A percentile compares a stretch with the other conserved stretches of the same genome.
Evolutionary conservation across 352 stramenopile genomes (phyloP).

Genomic region (Plasmopara halstedii): DNA sequence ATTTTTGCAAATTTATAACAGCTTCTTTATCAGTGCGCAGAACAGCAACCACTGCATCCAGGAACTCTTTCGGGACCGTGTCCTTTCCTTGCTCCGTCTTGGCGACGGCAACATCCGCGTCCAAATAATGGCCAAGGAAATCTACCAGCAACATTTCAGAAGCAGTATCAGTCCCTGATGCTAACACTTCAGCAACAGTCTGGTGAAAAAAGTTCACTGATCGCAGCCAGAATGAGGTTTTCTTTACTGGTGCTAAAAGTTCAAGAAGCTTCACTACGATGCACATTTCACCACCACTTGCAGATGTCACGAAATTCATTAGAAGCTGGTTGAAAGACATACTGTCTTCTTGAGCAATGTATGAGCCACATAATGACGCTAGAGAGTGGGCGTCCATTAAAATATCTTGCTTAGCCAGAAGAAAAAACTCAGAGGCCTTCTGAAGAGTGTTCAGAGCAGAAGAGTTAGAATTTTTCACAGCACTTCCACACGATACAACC

Average conservation of each 20-base stretch:
- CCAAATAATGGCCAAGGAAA: conserved; percentile 55
- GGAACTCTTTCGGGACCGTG: conserved; percentile 44
- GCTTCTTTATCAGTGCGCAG: conserved; percentile 32
- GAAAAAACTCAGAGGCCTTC: conserved; percentile 32
- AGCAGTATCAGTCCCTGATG: neutral
- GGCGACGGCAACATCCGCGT: conserved; percentile 20
- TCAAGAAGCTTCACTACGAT: conserved; percentile 54
- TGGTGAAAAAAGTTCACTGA: conserved; percentile 60
- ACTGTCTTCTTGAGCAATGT: conserved; percentile 23
- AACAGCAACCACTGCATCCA: conserved; percentile 40
- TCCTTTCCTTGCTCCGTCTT: conserved; percentile 18
- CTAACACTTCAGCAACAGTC: conserved; percentile 22
- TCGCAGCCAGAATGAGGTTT: conserved; percentile 50
- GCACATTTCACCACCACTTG: conserved; percentile 31
- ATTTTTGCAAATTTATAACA: conserved; percentile 22
- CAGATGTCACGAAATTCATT: conserved; percentile 41
- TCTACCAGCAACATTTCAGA: conserved; percentile 29
- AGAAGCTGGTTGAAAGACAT: conserved; percentile 37
- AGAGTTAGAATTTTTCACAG: conserved; percentile 13
- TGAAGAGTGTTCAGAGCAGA: conserved; percentile 24
- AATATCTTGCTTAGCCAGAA: conserved; percentile 67
- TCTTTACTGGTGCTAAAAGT: conserved; percentile 48
- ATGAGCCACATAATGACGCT: conserved; percentile 39
- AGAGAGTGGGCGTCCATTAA: conserved; percentile 63
- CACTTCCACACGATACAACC: conserved; percentile 24